These are phyloP conservation scores for Aspergillus carbonarius DNA, from an alignment of 2,329 filamentous ascomycete genomes.

Conservation along the genomic window DNA sequence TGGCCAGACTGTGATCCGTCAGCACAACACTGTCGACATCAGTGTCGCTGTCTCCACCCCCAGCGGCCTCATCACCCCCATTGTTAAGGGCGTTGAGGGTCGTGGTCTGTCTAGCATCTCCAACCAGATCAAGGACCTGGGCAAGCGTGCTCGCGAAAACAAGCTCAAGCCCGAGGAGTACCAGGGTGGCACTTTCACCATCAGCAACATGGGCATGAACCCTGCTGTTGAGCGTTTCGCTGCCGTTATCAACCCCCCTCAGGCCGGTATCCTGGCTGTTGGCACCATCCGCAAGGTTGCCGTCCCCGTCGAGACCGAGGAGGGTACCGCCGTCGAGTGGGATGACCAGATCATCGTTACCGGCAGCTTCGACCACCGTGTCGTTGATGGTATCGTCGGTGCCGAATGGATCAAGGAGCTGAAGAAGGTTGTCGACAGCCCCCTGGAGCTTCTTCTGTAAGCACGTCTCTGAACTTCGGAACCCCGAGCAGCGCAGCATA, in stretches of 20 bases:
- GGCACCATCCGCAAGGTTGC: constrained; percentile 96
- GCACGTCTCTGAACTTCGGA: constrained; percentile 8
- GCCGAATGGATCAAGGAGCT: constrained; percentile 95
- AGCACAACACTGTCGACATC: constrained; percentile 90
- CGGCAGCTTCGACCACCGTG: constrained; percentile 97
- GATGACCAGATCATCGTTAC: constrained; percentile 97
- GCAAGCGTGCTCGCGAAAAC: constrained; percentile 91
- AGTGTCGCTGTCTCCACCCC: constrained; percentile 95
- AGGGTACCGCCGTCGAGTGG: constrained; percentile 79
- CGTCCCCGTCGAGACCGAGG: constrained; percentile 78
- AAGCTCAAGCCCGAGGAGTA: constrained; percentile 99
- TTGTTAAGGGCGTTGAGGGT: constrained; percentile 83
- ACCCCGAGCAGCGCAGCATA: constrained; percentile 13
- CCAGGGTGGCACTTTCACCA: constrained; percentile 98
- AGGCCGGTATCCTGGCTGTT: constrained; percentile 91
- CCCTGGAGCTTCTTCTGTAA: constrained; percentile 89
- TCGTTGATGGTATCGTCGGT: constrained; percentile 92
- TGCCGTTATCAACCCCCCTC: constrained; percentile 97
- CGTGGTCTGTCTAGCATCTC: constrained; percentile 90
- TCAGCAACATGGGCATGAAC: constrained; percentile 99
- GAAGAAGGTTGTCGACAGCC: constrained; percentile 98
- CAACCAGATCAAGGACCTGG: constrained; percentile 87
- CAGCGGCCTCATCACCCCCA: constrained; percentile 91
- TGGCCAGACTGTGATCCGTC: constrained; percentile 76
- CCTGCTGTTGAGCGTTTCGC: constrained; percentile 93